phyloP scores from a whole-genome alignment of 371 early-diverging fungal species.

The Basidiobolus meristosporus region DNA sequence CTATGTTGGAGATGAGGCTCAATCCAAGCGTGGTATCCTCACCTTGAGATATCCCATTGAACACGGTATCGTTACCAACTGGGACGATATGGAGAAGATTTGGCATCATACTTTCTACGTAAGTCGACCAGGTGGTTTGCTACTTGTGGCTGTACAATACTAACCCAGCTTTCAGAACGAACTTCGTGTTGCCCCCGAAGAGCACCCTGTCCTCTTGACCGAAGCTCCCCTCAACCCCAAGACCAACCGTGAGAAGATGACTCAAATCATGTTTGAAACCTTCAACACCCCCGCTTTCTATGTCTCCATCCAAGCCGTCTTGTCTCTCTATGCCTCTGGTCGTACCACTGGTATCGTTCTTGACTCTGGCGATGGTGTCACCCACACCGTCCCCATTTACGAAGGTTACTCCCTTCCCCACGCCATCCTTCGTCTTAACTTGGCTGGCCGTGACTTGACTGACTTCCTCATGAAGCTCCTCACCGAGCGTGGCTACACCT shows the following conservation, averaged over 20 bases:
- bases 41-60: conserved; percentile 99
- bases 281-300: conserved; percentile 99
- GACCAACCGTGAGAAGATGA: conserved; percentile 99
- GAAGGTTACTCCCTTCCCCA: conserved; percentile 99
- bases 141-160: background rate
- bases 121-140: conserved; percentile 1
- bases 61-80: conserved; percentile 99
- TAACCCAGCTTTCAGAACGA: conserved; percentile 37
- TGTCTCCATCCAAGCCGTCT: conserved; percentile 97
- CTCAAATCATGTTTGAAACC: conserved; percentile 99
- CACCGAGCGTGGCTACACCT: conserved; percentile 96
- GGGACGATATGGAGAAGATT: conserved; percentile 99
- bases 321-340: conserved; percentile 96
- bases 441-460: conserved; percentile 93
- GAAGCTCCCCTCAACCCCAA: conserved; percentile 99
- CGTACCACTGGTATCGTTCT: conserved; percentile 99
- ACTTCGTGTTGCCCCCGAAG: conserved; percentile 72
- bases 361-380: conserved; percentile 99
- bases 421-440: conserved; percentile 96
- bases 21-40: conserved; percentile 98
- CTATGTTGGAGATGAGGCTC: conserved; percentile 99
- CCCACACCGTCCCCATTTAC: conserved; percentile 99
- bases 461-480: conserved; percentile 93
- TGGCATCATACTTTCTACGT: conserved; percentile 98
- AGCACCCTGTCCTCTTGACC: conserved; percentile 98